Conservation (phyloP, 106 monocot genomes). For the Xerophyta viscosa region DNA sequence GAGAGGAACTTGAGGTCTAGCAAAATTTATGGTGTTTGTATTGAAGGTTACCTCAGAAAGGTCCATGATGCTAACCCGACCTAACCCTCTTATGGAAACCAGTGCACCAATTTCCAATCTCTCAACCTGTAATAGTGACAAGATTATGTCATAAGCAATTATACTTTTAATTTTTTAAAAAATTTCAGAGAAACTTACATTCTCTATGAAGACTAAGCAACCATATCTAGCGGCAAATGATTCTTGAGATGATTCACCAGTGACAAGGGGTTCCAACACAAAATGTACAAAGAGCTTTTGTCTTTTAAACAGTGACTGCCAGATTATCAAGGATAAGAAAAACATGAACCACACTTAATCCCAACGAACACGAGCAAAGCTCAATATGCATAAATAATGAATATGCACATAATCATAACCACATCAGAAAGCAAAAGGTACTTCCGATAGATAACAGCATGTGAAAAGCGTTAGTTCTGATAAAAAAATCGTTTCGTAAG, state of each 20-base stretch:
- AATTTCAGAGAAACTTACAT: conserved; percentile 27
- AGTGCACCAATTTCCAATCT: conserved; percentile 56
- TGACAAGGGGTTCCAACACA: conserved; percentile 46
- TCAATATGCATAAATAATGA: no score
- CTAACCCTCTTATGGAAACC: conserved; percentile 60
- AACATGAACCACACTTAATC: not conserved
- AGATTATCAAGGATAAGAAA: not conserved
- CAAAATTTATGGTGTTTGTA: no score
- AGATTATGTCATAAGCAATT: conserved; percentile 1
- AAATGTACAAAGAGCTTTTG: conserved; percentile 59
- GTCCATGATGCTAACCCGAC: conserved; percentile 50
- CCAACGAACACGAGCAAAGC: no score
- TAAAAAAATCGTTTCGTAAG: no score
- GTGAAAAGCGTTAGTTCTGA: no score
- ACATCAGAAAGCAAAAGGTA: no score
- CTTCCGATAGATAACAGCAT: no score
- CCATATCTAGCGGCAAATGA: conserved; percentile 60
- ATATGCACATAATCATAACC: no score
- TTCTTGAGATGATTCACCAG: conserved; percentile 16
- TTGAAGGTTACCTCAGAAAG: conserved; percentile 26
- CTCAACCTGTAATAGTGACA: conserved; percentile 30
- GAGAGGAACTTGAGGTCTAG: no score
- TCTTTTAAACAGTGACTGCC: conserved; percentile 30
- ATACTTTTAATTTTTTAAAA: not conserved
- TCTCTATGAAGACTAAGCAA: conserved; percentile 60